Conservation (phyloP, 2,329 filamentous ascomycete genomes). For the Huntiella savannae region DNA sequence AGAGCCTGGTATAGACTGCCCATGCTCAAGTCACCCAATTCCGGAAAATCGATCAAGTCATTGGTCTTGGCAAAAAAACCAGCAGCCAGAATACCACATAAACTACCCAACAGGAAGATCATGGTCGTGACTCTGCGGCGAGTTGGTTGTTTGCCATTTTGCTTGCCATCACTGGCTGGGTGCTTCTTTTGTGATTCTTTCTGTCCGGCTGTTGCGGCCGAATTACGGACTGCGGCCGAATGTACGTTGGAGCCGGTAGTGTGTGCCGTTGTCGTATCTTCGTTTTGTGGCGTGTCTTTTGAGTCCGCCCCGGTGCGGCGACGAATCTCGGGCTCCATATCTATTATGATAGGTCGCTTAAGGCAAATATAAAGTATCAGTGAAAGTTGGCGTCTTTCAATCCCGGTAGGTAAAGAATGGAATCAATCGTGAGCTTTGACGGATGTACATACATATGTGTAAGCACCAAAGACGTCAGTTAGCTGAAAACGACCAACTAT, state of each 20-base stretch:
- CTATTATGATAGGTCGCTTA: not conserved
- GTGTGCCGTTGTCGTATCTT: conserved; percentile 9
- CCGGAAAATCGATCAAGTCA: conserved; percentile 68
- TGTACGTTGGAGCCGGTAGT: conserved; percentile 13
- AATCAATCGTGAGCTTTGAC: too few species aligned
- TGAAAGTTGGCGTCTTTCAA: too few species aligned
- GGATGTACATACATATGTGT: too few species aligned
- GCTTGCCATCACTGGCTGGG: conserved; percentile 3
- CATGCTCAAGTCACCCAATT: conserved; percentile 55
- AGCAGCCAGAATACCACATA: conserved; percentile 80
- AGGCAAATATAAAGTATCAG: too few species aligned
- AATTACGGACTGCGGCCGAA: conserved; percentile 6
- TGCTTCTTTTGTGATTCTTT: conserved; percentile 5
- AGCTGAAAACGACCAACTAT: too few species aligned
- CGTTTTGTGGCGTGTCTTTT: conserved; percentile 8
- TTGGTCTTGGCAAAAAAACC: conserved; percentile 79
- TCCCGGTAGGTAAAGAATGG: too few species aligned
- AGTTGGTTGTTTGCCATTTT: conserved; percentile 15
- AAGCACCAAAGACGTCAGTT: too few species aligned
- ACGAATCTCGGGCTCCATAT: conserved; percentile 8
- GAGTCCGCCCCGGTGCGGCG: conserved; percentile 1
- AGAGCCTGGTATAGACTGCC: conserved; percentile 75
- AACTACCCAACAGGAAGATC: conserved; percentile 69
- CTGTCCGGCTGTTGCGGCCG: conserved; percentile 24
- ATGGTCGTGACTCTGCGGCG: conserved; percentile 61